phyloP scores from a whole-genome alignment of 176 grass and related monocot genomes.

The Poa annua region DNA sequence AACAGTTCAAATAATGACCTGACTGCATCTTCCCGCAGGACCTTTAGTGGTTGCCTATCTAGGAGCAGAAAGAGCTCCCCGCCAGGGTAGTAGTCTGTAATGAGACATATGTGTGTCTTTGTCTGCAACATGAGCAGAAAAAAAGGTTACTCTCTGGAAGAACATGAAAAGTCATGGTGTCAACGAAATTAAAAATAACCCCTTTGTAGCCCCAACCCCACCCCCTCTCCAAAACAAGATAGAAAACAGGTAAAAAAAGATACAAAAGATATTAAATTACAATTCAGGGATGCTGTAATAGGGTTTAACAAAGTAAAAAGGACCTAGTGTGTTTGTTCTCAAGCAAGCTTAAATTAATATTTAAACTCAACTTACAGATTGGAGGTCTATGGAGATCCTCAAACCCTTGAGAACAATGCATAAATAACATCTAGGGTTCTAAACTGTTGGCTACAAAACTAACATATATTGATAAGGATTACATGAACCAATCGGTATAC shows the following conservation, averaged over 20 bases:
- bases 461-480: neutral
- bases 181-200: neutral
- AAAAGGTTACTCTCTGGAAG: neutral
- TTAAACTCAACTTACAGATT: neutral
- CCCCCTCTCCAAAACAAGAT: neutral
- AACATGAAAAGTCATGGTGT: neutral
- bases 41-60: constrained; percentile 84
- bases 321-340: neutral
- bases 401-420: constrained; percentile 6
- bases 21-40: constrained; percentile 85
- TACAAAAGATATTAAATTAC: neutral
- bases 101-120: constrained; percentile 89
- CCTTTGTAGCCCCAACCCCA: neutral
- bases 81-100: constrained; percentile 84
- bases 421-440: neutral
- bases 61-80: constrained; percentile 90
- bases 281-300: neutral
- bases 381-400: neutral
- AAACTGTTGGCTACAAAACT: constrained; percentile 4
- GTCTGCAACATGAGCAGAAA: constrained; percentile 59
- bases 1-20: constrained; percentile 59
- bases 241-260: neutral
- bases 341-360: neutral
- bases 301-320: constrained; percentile 17
- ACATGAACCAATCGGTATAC: neutral